Conservation (phyloP, 495 filamentous ascomycete genomes). For the Paragyromitra xinjiangensis region DNA sequence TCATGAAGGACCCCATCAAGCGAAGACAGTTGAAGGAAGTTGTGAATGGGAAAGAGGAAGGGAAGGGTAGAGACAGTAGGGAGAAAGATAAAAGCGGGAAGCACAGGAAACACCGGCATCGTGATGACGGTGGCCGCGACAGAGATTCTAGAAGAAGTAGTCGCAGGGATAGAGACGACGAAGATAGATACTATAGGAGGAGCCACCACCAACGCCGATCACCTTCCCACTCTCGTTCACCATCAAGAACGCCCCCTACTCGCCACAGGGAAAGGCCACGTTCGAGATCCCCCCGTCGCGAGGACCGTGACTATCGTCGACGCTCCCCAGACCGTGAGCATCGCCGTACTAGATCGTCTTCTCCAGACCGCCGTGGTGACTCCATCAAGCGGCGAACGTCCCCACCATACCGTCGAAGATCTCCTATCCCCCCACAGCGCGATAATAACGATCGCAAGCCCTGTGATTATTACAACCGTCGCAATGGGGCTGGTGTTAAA, state of each 20-base stretch:
- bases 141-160: conserved; percentile 54
- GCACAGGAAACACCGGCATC: conserved; percentile 64
- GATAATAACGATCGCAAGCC: conserved; percentile 6
- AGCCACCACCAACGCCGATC: conserved; percentile 42
- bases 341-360: conserved; percentile 33
- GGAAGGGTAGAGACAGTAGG: conserved; percentile 61
- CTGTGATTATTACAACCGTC: conserved; percentile 10
- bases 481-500: conserved; percentile 10
- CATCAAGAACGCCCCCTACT: conserved; percentile 30
- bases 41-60: conserved; percentile 64
- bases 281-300: conserved; percentile 35
- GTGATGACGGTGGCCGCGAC: conserved; percentile 51
- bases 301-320: conserved; percentile 30
- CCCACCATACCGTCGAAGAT: conserved; percentile 26
- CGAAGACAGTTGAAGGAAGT: conserved; percentile 73
- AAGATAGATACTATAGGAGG: conserved; percentile 51
- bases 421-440: conserved; percentile 26
- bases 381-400: conserved; percentile 27
- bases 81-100: conserved; percentile 65
- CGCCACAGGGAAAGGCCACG: conserved; percentile 14
- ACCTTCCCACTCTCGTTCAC: conserved; percentile 40
- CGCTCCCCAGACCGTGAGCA: conserved; percentile 28
- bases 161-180: conserved; percentile 59
- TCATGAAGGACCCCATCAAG: conserved; percentile 83
- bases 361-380: conserved; percentile 7